These are phyloP conservation scores for Hypholoma sublateritium DNA, from an alignment of 768 basidiomycete species.

Conservation along the genomic window DNA sequence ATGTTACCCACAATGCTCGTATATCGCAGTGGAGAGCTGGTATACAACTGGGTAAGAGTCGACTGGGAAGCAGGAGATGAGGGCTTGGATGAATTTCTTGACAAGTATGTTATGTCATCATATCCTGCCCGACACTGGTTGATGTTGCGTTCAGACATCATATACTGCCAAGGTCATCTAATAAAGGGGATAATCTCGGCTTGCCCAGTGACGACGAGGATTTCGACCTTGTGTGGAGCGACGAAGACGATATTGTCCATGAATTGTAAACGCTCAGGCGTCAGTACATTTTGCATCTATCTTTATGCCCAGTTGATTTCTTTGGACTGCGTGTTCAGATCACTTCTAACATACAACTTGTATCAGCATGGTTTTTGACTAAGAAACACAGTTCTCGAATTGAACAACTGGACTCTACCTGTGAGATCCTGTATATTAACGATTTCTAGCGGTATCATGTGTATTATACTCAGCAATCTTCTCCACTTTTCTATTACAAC, in stretches of 20 bases:
- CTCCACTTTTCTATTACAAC: not conserved
- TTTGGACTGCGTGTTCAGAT: too few species aligned
- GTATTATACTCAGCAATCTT: not conserved
- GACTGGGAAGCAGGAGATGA: conserved; percentile 78
- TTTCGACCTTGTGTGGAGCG: conserved; percentile 54
- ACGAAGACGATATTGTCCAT: conserved; percentile 38
- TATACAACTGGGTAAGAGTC: conserved; percentile 86
- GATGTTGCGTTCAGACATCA: conserved; percentile 18
- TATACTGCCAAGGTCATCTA: conserved; percentile 19
- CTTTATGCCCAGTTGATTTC: not conserved
- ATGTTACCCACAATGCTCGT: conserved; percentile 79
- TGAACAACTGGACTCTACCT: too few species aligned
- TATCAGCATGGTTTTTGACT: too few species aligned
- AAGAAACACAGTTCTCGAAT: too few species aligned
- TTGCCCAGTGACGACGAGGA: conserved; percentile 53
- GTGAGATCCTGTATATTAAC: too few species aligned
- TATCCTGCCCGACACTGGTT: not conserved
- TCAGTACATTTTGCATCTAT: not conserved
- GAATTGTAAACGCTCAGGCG: conserved; percentile 1
- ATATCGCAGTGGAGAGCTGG: conserved; percentile 77
- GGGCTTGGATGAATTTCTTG: conserved; percentile 69
- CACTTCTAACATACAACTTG: too few species aligned
- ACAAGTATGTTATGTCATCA: conserved; percentile 42
- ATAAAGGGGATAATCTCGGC: conserved; percentile 44
- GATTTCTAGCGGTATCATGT: not conserved